Conservation (phyloP, 305 asterid species). For the Coffea humblotiana region DNA sequence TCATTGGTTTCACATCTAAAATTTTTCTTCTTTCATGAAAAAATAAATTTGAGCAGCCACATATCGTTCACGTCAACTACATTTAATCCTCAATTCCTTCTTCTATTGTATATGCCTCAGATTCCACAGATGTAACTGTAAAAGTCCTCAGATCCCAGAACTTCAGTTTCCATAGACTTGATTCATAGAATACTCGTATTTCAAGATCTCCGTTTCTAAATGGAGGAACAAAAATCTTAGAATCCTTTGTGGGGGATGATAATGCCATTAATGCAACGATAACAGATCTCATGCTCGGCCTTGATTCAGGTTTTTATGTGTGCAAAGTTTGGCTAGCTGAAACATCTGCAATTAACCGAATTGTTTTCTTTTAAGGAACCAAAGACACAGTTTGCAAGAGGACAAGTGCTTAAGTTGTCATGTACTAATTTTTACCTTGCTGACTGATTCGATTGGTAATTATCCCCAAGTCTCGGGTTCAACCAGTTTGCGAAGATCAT, state of each 20-base stretch:
- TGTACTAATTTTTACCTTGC: conserved; percentile 44
- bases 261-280: conserved; percentile 94
- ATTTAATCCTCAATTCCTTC: too few species aligned
- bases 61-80: too few species aligned
- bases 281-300: conserved; percentile 86
- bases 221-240: conserved; percentile 75
- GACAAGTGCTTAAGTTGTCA: background rate
- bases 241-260: conserved; percentile 71
- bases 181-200: too few species aligned
- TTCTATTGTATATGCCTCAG: too few species aligned
- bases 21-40: too few species aligned
- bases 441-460: conserved; percentile 66
- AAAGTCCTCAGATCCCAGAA: too few species aligned
- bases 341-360: conserved; percentile 41
- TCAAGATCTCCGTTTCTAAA: conserved; percentile 61
- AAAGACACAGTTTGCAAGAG: background rate
- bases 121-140: too few species aligned
- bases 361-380: background rate
- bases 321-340: conserved; percentile 83
- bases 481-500: conserved; percentile 51
- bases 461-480: conserved; percentile 83
- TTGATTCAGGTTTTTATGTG: conserved; percentile 76
- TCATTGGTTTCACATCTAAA: too few species aligned
- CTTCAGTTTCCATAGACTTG: too few species aligned
- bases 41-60: too few species aligned